Base-by-base conservation (phyloP, 2,329 filamentous ascomycete species). In the Alternaria sp. region DNA sequence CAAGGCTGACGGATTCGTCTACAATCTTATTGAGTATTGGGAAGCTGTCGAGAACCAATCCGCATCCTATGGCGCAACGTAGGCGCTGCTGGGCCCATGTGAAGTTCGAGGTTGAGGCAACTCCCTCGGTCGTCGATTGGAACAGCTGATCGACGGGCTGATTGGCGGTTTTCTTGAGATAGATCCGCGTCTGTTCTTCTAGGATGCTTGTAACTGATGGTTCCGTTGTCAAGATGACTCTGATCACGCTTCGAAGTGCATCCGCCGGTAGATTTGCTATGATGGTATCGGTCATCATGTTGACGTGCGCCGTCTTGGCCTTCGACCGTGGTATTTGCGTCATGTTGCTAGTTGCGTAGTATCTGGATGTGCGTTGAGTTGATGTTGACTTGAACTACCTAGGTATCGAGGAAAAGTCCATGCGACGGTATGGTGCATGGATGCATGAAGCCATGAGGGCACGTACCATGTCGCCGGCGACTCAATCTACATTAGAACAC, bases 241-340 rank as follows among this genome's bases (percentile, higher is more conserved):
- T 71, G 56, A 83, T 67, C 6, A 83, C 73, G 7, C 74, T 73
- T 4, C 82, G 79, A 15, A 84, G 65, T 6, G 77, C 81, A n/a
- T 81, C 80, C 1, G 73, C 66, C 1, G 81, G 75, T 23, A 84
- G 63, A 49, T 81, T 83, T n/a, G 78, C 80, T 56, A 84, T 81
- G 59, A 83, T 78, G 5, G 79, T 82, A 59, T 83, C 82, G 3
- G 79, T 81, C 82, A 83, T 83, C 78, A 83, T 81, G 56, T 84
- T 84, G 64, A 83, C 81, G 67, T 84, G 82, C 25, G 81, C 79
- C 3, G 75, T 77, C 47, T 77, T 78, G 52, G 58, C 51, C 12
- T 54, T 54, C 32, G 51, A 44, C 5, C 51, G 32, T 44, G 51
- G 32, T 54, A 54, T 19, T 17, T 40, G 36, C 4, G 36, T 40